These are phyloP conservation scores for Solanum tarapatanum DNA, from an alignment of 257 asterid species.

Conservation along the genomic window DNA sequence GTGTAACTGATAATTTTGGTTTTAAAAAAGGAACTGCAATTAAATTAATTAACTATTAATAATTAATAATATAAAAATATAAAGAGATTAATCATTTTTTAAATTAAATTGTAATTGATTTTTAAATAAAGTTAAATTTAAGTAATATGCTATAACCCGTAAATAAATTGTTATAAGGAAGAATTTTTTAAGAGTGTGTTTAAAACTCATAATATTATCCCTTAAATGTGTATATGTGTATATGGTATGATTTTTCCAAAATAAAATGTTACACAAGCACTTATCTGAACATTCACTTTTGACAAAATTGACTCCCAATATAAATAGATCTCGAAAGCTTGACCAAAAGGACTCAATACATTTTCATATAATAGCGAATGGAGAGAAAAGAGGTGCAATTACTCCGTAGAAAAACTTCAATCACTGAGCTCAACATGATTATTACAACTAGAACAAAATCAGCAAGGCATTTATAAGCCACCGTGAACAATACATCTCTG, in stretches of 20 bases:
- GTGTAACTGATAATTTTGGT: no score
- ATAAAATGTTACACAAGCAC: background rate
- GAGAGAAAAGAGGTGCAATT: background rate
- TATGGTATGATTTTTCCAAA: background rate
- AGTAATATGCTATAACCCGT: no score
- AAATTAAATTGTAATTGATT: no score
- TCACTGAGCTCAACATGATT: background rate
- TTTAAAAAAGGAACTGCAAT: no score
- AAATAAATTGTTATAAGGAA: no score
- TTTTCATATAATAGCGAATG: background rate
- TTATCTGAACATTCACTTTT: background rate
- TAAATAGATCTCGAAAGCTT: background rate
- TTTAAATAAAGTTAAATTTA: no score
- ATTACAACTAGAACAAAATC: background rate
- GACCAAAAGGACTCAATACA: background rate
- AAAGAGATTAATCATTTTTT: no score
- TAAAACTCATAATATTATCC: no score
- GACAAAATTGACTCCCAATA: background rate
- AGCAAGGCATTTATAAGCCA: background rate
- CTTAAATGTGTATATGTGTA: no score
- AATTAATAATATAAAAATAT: no score
- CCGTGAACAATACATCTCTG: background rate
- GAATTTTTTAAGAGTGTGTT: no score
- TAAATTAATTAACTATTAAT: no score
- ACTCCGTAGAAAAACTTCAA: background rate